These are phyloP conservation scores for Annulohypoxylon stygium DNA, from an alignment of 495 filamentous ascomycete genomes.

Conservation along the genomic window DNA sequence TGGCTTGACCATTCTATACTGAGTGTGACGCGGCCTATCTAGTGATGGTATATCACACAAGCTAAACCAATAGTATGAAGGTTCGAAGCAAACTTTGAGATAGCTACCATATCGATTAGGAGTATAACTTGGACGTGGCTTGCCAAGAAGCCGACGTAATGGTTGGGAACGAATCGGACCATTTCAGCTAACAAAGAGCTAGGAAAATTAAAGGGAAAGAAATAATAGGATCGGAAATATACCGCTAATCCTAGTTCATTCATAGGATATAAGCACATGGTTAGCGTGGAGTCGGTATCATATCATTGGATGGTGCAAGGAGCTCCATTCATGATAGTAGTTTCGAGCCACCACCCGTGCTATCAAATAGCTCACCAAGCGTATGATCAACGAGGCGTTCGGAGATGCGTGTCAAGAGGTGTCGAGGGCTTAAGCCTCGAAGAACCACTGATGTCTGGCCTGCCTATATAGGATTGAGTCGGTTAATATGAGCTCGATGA, in stretches of 20 bases:
- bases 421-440: constrained; percentile 1
- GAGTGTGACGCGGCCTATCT: constrained; percentile 27
- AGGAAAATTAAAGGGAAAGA: neutral
- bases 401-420: no score
- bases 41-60: constrained; percentile 17
- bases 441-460: neutral
- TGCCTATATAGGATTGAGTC: neutral
- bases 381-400: neutral
- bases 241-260: neutral
- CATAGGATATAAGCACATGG: neutral
- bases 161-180: constrained; percentile 20
- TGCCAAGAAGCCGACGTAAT: constrained; percentile 24
- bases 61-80: neutral
- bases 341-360: neutral
- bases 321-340: neutral
- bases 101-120: neutral
- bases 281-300: neutral
- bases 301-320: neutral
- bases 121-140: constrained; percentile 28
- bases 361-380: neutral
- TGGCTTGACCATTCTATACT: constrained; percentile 11
- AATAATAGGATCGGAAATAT: neutral
- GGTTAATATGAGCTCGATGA: constrained; percentile 7
- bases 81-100: neutral
- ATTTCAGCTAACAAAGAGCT: neutral